Evolutionary conservation across 495 filamentous ascomycete genomes (phyloP), one percentile per base, ranked within the genome.

Genomic region (Zalerion maritima): DNA sequence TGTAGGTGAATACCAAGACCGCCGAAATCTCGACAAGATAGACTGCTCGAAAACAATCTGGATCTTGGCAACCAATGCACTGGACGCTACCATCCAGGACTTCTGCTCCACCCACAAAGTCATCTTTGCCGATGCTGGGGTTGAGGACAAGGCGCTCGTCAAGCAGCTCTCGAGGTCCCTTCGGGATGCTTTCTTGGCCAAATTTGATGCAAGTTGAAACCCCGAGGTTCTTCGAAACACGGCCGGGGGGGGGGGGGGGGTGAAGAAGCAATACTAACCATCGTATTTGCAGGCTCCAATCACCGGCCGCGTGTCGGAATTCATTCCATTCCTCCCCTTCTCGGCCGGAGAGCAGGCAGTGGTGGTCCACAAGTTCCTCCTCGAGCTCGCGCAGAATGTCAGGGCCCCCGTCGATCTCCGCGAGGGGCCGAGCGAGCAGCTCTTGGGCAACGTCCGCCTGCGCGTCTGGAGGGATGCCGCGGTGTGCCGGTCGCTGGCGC

Each of bases 41-140:
- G 53, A 73, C 32, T 73, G 67, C 39, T 53, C 51, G 1, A 65
- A 63, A 14, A 65, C 58, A 0, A 62, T 74, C 6, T 73, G 67
- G 70, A 55, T 73, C 9, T 29, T 73, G 1, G 62, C 67, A 0
- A 69, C 66, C 2, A 71, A 67, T 37, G 50, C 54, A 2, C 42
- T 61, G 6, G 58, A 65, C 28, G 24, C 40, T 3, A 47, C 27
- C 1, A 66, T 70, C 15, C 43, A 42, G 2, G 31, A 40, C 1
- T 61, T 63, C 21, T 55, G 50, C 27, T 30, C 43, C 2, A 21
- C 21, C 3, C 32, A 59, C 10, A 26, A 28, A 14, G 34, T 36
- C 3, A 18, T 45, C 2, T 37, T 61, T 7, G 27, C 33, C 0
- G 39, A 45, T 16, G 32, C 39, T 3, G 32, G 28, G 5, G 22